Conservation (phyloP, 73 alveolate genomes). For the Tetrahymena elliotti region DNA sequence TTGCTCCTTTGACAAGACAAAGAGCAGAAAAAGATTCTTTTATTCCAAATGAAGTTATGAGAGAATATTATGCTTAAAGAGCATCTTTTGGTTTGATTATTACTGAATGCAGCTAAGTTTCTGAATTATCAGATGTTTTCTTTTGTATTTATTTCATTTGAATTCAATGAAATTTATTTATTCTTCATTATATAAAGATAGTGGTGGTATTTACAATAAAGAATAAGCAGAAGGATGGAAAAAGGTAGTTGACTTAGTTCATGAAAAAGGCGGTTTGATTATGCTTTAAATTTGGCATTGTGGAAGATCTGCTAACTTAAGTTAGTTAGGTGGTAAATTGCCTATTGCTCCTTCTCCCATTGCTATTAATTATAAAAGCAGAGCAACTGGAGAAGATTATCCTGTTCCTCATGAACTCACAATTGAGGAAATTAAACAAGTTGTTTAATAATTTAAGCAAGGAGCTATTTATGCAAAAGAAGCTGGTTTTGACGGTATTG, state of each 20-base stretch:
- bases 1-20: conserved; percentile 42
- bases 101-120: conserved; percentile 46
- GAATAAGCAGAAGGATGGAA: conserved; percentile 40
- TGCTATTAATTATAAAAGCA: conserved; percentile 7
- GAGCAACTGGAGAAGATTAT: conserved; percentile 12
- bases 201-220: conserved; percentile 26
- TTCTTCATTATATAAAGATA: conserved; percentile 2
- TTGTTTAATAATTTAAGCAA: conserved; percentile 44
- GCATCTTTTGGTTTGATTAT: conserved; percentile 51
- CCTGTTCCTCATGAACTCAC: conserved; percentile 22
- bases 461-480: conserved; percentile 64
- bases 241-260: conserved; percentile 23
- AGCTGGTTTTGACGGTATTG: conserved; percentile 78
- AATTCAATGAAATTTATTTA: background rate
- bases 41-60: conserved; percentile 43
- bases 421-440: conserved; percentile 44
- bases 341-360: conserved; percentile 24
- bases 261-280: conserved; percentile 27
- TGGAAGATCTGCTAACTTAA: conserved; percentile 41
- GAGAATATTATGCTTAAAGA: conserved; percentile 48
- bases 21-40: conserved; percentile 34
- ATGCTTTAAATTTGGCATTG: conserved; percentile 40
- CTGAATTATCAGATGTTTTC: conserved; percentile 33
- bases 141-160: background rate
- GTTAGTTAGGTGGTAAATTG: background rate